A percentile compares a stretch with the other conserved stretches of the same genome.
Conservation (phyloP, 768 basidiomycete genomes). For the Psilocybe tampanensis region DNA sequence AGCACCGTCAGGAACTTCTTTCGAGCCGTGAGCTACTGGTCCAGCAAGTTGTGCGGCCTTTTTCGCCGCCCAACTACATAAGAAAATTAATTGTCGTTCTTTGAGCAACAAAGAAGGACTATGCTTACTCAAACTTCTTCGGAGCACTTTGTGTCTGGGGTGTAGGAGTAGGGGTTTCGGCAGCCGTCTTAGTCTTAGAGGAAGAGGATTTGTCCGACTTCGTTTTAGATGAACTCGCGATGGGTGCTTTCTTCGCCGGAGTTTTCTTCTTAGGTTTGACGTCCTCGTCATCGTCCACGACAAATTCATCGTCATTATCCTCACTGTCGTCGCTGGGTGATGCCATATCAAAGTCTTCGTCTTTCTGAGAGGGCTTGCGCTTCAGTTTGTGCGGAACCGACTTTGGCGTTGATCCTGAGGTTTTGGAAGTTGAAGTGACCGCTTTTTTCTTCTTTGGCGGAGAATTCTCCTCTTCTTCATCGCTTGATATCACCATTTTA, state of each 20-base stretch:
- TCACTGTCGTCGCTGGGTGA: slow-evolving; percentile 14
- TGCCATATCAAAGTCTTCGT: slow-evolving; percentile 28
- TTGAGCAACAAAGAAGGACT: neutral
- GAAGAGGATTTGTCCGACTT: slow-evolving; percentile 15
- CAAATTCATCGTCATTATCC: slow-evolving; percentile 18
- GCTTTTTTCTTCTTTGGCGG: slow-evolving; percentile 44
- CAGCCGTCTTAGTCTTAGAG: slow-evolving; percentile 12
- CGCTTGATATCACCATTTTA: slow-evolving; percentile 29
- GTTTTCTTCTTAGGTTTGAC: slow-evolving; percentile 28
- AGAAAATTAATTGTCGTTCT: neutral
- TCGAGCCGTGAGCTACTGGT: slow-evolving; percentile 66
- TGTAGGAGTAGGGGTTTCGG: slow-evolving; percentile 21
- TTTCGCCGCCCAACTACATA: slow-evolving; percentile 42
- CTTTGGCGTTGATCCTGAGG: slow-evolving; percentile 26
- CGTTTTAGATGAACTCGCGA: slow-evolving; percentile 18
- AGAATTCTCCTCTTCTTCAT: slow-evolving; percentile 40
- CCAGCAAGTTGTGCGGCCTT: slow-evolving; percentile 65
- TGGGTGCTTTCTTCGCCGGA: slow-evolving; percentile 22
- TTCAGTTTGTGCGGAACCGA: slow-evolving; percentile 26
- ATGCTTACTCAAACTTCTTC: slow-evolving; percentile 30
- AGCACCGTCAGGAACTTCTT: slow-evolving; percentile 71
- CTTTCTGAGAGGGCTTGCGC: slow-evolving; percentile 25
- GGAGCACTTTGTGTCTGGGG: slow-evolving; percentile 15
- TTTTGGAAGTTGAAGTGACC: slow-evolving; percentile 26
- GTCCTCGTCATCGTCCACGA: slow-evolving; percentile 24